phyloP scores from a whole-genome alignment of 805 yeast genomes.

The Kodamaea laetipori region DNA sequence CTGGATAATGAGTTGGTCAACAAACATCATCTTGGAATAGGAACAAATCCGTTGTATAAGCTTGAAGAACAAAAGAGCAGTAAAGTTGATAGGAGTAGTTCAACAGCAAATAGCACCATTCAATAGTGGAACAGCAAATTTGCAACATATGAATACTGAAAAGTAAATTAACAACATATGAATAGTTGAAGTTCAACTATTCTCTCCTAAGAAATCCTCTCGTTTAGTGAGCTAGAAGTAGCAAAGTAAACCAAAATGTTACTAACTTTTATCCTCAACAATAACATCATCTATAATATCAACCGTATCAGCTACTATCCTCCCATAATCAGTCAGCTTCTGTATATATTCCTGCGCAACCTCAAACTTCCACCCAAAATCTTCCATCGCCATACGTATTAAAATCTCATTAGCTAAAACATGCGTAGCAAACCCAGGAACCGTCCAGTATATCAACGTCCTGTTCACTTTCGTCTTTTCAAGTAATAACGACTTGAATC shows the following conservation, averaged over 20 bases:
- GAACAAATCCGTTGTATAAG: no score
- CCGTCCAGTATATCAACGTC: conserved; percentile 63
- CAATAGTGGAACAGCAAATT: no score
- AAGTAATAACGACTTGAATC: conserved; percentile 32
- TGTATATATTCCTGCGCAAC: conserved; percentile 51
- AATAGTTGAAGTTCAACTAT: no score
- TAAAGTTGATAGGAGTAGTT: no score
- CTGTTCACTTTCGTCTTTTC: conserved; percentile 33
- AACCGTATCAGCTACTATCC: conserved; percentile 32
- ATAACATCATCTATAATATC: conserved; percentile 34
- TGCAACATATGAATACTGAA: no score
- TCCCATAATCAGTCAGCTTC: conserved; percentile 52
- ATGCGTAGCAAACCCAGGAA: conserved; percentile 54
- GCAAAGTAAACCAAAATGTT: background rate
- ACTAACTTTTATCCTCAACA: conserved; percentile 11
- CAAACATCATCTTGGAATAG: no score
- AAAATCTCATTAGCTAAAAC: conserved; percentile 67
- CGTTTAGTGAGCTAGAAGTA: no score
- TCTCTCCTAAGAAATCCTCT: no score
- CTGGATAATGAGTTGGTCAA: no score
- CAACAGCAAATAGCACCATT: no score
- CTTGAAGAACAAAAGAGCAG: no score
- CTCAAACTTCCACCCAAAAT: conserved; percentile 37
- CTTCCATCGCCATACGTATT: conserved; percentile 51
- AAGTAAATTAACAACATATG: no score